These are phyloP conservation scores for Neurospora sp. DNA, from an alignment of 495 filamentous ascomycete species.

Conservation along the genomic window DNA sequence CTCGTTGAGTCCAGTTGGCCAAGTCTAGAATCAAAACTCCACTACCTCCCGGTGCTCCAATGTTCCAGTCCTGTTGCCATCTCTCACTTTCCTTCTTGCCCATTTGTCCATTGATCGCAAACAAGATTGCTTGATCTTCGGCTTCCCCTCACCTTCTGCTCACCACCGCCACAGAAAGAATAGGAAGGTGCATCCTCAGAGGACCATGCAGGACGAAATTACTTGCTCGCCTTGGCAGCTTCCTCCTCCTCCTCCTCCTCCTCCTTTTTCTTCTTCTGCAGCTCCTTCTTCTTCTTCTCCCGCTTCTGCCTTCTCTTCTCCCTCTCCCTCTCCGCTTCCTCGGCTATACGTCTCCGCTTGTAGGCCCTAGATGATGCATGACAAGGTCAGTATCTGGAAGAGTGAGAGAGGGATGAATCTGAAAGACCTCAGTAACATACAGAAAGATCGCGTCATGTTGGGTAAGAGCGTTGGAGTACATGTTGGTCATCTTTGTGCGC, in stretches of 20 bases:
- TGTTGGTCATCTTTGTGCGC: not conserved
- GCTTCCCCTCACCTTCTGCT: not conserved
- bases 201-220: not conserved
- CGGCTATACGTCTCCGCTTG: not conserved
- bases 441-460: not conserved
- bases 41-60: not conserved
- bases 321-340: not conserved
- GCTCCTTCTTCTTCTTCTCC: not conserved
- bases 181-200: not conserved
- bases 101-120: not conserved
- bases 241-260: not conserved
- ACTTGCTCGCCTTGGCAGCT: not conserved
- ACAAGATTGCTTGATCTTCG: not conserved
- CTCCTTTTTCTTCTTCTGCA: not conserved
- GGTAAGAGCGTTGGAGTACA: not conserved
- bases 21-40: not conserved
- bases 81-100: not conserved
- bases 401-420: not conserved
- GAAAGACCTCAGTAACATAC: not conserved
- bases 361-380: not conserved
- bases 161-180: not conserved
- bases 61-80: not conserved
- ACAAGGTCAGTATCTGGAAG: not conserved
- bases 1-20: not conserved
- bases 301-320: not conserved